Evolutionary conservation across 2,329 filamentous ascomycete species (phyloP).

Genomic region (Exophiala oligosperma): DNA sequence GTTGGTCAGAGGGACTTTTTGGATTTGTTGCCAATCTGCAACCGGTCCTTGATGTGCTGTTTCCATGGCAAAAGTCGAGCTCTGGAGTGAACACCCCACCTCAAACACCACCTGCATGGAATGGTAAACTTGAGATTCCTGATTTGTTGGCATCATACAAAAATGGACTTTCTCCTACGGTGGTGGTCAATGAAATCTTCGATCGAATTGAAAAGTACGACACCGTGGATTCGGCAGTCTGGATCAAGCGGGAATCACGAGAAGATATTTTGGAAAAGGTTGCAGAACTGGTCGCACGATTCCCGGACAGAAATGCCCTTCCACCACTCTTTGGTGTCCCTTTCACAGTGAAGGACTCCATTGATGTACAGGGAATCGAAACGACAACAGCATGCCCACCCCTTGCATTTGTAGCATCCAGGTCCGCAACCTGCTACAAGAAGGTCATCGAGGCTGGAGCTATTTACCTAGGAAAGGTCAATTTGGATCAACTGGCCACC

Average conservation of each 20-base stretch:
- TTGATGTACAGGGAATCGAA: constrained; percentile 46
- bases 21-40: constrained; percentile 35
- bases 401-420: constrained; percentile 49
- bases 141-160: constrained; percentile 48
- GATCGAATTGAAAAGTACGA: constrained; percentile 52
- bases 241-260: constrained; percentile 48
- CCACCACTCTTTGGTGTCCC: constrained; percentile 52
- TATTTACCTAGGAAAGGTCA: constrained; percentile 58
- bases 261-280: constrained; percentile 44
- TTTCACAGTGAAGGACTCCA: constrained; percentile 52
- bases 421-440: constrained; percentile 49
- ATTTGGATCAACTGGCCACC: constrained; percentile 63
- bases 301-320: constrained; percentile 39
- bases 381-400: constrained; percentile 52
- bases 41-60: constrained; percentile 27
- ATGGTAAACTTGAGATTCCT: constrained; percentile 46
- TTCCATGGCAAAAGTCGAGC: constrained; percentile 19
- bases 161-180: constrained; percentile 18
- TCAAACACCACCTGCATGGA: constrained; percentile 35
- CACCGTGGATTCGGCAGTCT: constrained; percentile 50
- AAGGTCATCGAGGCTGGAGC: constrained; percentile 53
- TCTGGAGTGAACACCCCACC: constrained; percentile 25
- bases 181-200: constrained; percentile 37
- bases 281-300: constrained; percentile 42
- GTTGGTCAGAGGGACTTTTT: constrained; percentile 39